phyloP scores from a whole-genome alignment of 2,329 filamentous ascomycete genomes.

The Hawksworthiomyces lignivorus region DNA sequence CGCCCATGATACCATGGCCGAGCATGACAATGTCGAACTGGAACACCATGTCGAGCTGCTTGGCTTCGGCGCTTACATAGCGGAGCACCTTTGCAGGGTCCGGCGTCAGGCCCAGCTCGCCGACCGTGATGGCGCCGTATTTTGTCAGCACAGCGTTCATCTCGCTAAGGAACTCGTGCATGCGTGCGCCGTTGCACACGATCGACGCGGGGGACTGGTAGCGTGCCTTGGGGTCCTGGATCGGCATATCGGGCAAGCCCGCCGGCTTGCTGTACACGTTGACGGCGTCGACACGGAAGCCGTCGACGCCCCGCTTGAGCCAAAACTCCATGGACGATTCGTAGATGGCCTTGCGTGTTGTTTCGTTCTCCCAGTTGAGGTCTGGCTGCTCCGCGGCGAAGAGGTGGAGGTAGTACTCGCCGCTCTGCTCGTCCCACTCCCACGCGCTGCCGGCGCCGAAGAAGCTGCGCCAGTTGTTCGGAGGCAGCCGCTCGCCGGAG shows the following conservation, averaged over 20 bases:
- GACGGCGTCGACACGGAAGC: slow-evolving; percentile 67
- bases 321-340: slow-evolving; percentile 67
- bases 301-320: slow-evolving; percentile 63
- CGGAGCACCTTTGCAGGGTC: slow-evolving; percentile 47
- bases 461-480: slow-evolving; percentile 40
- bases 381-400: slow-evolving; percentile 60
- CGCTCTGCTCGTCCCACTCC: slow-evolving; percentile 62
- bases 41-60: slow-evolving; percentile 62
- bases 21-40: slow-evolving; percentile 57
- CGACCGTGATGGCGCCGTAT: slow-evolving; percentile 61
- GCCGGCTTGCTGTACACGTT: slow-evolving; percentile 61
- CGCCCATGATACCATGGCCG: slow-evolving; percentile 46
- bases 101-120: slow-evolving; percentile 57
- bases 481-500: neutral
- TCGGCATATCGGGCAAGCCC: slow-evolving; percentile 46
- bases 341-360: slow-evolving; percentile 61
- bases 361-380: slow-evolving; percentile 71
- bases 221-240: slow-evolving; percentile 28
- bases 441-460: slow-evolving; percentile 54
- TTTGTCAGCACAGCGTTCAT: slow-evolving; percentile 53
- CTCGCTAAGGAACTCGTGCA: slow-evolving; percentile 59
- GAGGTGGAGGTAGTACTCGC: slow-evolving; percentile 69
- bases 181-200: slow-evolving; percentile 58
- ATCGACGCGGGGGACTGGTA: slow-evolving; percentile 46
- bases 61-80: slow-evolving; percentile 52